These are phyloP conservation scores for Aureobasidium sp. DNA, from an alignment of 2,329 filamentous ascomycete genomes.

Conservation along the genomic window DNA sequence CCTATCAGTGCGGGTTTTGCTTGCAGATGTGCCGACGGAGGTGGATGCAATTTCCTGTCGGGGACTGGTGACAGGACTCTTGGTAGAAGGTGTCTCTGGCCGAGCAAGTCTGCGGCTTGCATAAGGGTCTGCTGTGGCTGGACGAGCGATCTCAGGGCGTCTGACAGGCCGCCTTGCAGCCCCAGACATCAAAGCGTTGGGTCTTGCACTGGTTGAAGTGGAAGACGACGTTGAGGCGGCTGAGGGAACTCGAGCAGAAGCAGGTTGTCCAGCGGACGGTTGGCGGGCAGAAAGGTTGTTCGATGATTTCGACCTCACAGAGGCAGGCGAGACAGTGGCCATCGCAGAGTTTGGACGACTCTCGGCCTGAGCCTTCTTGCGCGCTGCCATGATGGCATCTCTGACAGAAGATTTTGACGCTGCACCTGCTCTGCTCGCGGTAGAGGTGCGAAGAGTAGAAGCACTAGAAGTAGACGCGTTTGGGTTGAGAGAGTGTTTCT, in stretches of 20 bases:
- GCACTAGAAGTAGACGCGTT: slow-evolving; percentile 45
- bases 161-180: slow-evolving; percentile 45
- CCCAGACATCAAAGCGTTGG: slow-evolving; percentile 47
- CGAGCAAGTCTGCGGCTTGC: slow-evolving; percentile 28
- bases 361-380: slow-evolving; percentile 58
- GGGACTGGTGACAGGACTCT: slow-evolving; percentile 38
- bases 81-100: slow-evolving; percentile 38
- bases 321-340: slow-evolving; percentile 42
- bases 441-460: slow-evolving; percentile 32
- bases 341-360: slow-evolving; percentile 49
- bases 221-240: slow-evolving; percentile 24
- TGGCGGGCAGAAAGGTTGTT: slow-evolving; percentile 12
- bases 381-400: slow-evolving; percentile 66
- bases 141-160: slow-evolving; percentile 37
- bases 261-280: background rate
- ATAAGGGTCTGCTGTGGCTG: slow-evolving; percentile 49
- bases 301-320: slow-evolving; percentile 23
- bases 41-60: slow-evolving; percentile 24
- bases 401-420: slow-evolving; percentile 55
- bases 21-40: slow-evolving; percentile 13
- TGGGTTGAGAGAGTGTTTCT: slow-evolving; percentile 77
- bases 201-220: slow-evolving; percentile 21
- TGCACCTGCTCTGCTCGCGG: slow-evolving; percentile 27
- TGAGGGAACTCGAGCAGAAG: slow-evolving; percentile 17
- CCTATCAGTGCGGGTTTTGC: slow-evolving; percentile 10